Evolutionary conservation across 2,329 filamentous ascomycete species (phyloP).

Genomic region (Cytospora leucostoma): DNA sequence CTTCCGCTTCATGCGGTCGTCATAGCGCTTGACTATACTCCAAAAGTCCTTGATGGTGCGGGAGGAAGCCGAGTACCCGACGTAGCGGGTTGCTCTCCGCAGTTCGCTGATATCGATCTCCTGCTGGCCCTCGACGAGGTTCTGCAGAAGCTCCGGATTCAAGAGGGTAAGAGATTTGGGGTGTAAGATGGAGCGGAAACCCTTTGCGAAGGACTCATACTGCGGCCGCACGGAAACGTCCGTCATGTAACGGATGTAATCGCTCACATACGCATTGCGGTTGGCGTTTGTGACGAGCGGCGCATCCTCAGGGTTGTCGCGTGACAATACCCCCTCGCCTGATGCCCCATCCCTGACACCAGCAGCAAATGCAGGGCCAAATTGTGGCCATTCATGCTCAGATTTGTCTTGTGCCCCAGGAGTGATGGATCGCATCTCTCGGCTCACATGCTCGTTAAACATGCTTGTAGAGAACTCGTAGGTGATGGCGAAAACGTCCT

Average conservation of each 20-base stretch:
- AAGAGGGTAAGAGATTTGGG: conserved; percentile 72
- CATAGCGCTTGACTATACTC: conserved; percentile 70
- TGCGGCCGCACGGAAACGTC: conserved; percentile 76
- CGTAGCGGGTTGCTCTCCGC: conserved; percentile 71
- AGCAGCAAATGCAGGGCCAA: conserved; percentile 32
- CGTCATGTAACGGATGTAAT: conserved; percentile 84
- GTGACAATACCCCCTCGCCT: conserved; percentile 30
- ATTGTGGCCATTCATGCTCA: conserved; percentile 54
- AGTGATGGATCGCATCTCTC: conserved; percentile 52
- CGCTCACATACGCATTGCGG: conserved; percentile 73
- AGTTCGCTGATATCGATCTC: conserved; percentile 78
- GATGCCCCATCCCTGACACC: neutral
- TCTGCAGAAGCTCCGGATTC: conserved; percentile 69
- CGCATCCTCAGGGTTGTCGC: conserved; percentile 54
- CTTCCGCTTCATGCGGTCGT: conserved; percentile 69
- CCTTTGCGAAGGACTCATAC: conserved; percentile 76
- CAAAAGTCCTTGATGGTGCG: conserved; percentile 79
- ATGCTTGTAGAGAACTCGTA: conserved; percentile 78
- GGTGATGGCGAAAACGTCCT: conserved; percentile 78
- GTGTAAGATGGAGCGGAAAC: conserved; percentile 76
- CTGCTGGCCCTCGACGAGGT: conserved; percentile 79
- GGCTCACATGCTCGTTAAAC: conserved; percentile 58
- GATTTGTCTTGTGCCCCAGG: conserved; percentile 29
- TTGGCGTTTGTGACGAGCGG: conserved; percentile 80
- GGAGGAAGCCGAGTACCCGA: conserved; percentile 73